These are phyloP conservation scores for Stephania yunnanensis DNA, from an alignment of 164 flowering plant species.

Conservation along the genomic window DNA sequence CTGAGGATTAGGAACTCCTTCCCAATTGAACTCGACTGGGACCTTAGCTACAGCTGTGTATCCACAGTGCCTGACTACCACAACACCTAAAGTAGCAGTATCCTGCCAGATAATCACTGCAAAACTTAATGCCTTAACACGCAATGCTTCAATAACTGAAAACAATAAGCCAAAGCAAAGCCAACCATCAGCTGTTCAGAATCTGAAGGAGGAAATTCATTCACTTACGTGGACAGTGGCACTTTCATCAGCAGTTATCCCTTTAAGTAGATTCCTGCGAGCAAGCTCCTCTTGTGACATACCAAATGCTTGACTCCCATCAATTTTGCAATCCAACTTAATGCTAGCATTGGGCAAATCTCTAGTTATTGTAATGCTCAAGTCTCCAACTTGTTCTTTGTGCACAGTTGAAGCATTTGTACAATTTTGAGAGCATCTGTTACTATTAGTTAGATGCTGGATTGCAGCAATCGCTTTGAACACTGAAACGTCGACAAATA, in stretches of 20 bases:
- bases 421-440: slow-evolving; percentile 20
- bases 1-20: slow-evolving; percentile 37
- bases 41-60: slow-evolving; percentile 74
- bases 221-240: slow-evolving; percentile 79
- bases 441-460: slow-evolving; percentile 33
- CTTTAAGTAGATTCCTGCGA: slow-evolving; percentile 77
- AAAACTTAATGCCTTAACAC: slow-evolving; percentile 9
- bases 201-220: background rate
- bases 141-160: background rate
- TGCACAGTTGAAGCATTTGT: slow-evolving; percentile 22
- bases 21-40: slow-evolving; percentile 43
- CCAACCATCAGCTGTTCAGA: slow-evolving; percentile 6
- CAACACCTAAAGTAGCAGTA: slow-evolving; percentile 77
- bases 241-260: slow-evolving; percentile 95
- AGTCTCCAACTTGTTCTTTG: slow-evolving; percentile 69
- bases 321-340: slow-evolving; percentile 68
- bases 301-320: slow-evolving; percentile 60
- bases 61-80: slow-evolving; percentile 82
- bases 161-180: background rate
- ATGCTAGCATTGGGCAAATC: slow-evolving; percentile 68
- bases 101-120: slow-evolving; percentile 51
- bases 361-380: slow-evolving; percentile 51
- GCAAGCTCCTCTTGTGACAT: slow-evolving; percentile 56
- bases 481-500: slow-evolving; percentile 88
- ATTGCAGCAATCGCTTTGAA: slow-evolving; percentile 67